Evolutionary conservation across 2,329 filamentous ascomycete species (phyloP).

Genomic region (Fusarium virguliforme): DNA sequence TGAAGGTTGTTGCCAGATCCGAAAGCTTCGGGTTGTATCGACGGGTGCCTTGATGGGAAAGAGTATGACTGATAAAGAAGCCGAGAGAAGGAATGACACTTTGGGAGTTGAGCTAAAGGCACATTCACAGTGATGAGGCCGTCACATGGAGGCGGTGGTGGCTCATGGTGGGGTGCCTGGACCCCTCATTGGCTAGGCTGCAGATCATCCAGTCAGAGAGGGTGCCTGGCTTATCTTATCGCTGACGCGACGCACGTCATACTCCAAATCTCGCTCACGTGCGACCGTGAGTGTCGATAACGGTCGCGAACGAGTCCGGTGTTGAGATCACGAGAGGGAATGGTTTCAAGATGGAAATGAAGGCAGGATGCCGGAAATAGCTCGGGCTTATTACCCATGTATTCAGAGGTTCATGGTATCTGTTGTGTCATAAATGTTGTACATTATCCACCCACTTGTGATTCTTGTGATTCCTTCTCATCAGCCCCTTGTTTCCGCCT

Average conservation of each 20-base stretch:
- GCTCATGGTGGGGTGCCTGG: constrained; percentile 37
- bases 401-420: constrained; percentile 25
- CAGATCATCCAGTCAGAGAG: constrained; percentile 24
- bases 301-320: constrained; percentile 19
- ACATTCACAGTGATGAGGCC: constrained; percentile 42
- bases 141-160: constrained; percentile 53
- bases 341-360: not conserved
- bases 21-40: not conserved
- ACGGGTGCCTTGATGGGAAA: constrained; percentile 21
- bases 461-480: not conserved
- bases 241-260: constrained; percentile 39
- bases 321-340: constrained; percentile 30
- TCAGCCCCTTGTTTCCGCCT: constrained; percentile 12
- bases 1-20: not conserved
- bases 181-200: constrained; percentile 44
- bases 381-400: not conserved
- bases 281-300: constrained; percentile 3
- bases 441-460: constrained; percentile 49
- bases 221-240: constrained; percentile 41
- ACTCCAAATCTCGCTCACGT: constrained; percentile 32
- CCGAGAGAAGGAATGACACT: constrained; percentile 24
- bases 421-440: constrained; percentile 4
- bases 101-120: not conserved
- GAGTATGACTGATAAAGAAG: constrained; percentile 34
- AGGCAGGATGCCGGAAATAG: not conserved